Evolutionary conservation across 768 basidiomycete genomes (phyloP).

Genomic region (Kwoniella dejecticola): DNA sequence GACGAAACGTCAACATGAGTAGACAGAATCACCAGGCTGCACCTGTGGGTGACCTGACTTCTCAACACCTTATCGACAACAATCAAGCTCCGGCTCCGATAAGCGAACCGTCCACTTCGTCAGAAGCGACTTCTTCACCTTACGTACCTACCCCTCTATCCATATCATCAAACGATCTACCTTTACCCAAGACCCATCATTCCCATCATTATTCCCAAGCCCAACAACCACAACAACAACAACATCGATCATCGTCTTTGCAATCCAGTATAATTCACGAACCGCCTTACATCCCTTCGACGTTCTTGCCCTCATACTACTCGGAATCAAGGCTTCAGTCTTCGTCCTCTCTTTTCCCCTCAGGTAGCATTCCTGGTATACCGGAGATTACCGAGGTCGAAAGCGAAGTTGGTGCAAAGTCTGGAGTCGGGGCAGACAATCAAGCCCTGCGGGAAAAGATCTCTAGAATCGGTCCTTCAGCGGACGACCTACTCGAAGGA

Average conservation of each 20-base stretch:
- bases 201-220: neutral
- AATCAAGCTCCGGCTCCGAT: neutral
- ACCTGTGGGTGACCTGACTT: neutral
- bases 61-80: neutral
- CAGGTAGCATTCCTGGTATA: too few relatives aligned
- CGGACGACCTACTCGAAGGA: constrained; percentile 7
- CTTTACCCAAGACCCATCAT: neutral
- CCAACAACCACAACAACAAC: neutral
- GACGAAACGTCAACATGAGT: neutral
- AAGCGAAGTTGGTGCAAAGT: neutral
- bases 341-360: neutral
- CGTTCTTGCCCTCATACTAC: constrained; percentile 18
- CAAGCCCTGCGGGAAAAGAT: constrained; percentile 3
- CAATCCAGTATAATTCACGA: neutral
- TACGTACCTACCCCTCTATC: constrained; percentile 6
- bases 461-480: constrained; percentile 1
- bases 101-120: neutral
- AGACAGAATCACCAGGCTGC: neutral
- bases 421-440: neutral
- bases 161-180: constrained; percentile 7
- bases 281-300: constrained; percentile 9
- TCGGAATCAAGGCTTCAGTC: constrained; percentile 9
- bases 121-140: constrained; percentile 12
- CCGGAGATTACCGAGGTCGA: neutral
- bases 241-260: neutral